Evolutionary conservation across 2,329 filamentous ascomycete genomes (phyloP), one percentile per base, ranked within the genome.

Genomic region (Fusarium chlamydosporum): DNA sequence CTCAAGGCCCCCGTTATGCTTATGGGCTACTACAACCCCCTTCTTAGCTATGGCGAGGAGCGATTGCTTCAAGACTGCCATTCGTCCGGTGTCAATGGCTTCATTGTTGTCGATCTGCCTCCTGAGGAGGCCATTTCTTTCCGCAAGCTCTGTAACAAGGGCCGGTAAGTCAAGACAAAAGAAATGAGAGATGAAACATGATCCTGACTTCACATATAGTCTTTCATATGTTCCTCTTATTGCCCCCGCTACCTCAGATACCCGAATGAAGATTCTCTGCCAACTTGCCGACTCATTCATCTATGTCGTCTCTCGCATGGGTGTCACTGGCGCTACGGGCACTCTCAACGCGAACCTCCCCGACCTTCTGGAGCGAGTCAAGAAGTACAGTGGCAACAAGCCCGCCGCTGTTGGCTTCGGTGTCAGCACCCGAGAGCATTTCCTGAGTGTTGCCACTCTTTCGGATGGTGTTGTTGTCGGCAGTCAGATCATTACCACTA

Each of bases 11-110:
- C 96, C 1, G 88, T 99, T 41, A 82, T 99, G 76, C 87, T 99
- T 71, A 99, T 99, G 96, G 96, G 96, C 75, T 99, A 99, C 87
- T 99, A 97, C 83, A 99, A 99, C 83, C 96, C 96, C 2, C 85
- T 98, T 65, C 84, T 98, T 65, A 93, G 91, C 75, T 99, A 98
- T 78, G 96, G 96, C 55, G 96, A 99, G 82, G 94, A 97, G 82
- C 88, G 86, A 64, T 89, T 98, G 80, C 84, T 99, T 56, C 86
- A 89, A 73, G 94, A 98, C 79, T 93, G 93, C 79, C 91, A 91
- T 77, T 88, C 89, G 56, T 92, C 93, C 4, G 93, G 94, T 27
- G 89, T 97, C 78, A 97, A 97, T 81, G 95, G 96, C 61, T 98
- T 98, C 82, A 97, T 99, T 75, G 91, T 98, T 77, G 95, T 97